Conservation (phyloP, 768 basidiomycete genomes). For the Tricholoma saponaceum region DNA sequence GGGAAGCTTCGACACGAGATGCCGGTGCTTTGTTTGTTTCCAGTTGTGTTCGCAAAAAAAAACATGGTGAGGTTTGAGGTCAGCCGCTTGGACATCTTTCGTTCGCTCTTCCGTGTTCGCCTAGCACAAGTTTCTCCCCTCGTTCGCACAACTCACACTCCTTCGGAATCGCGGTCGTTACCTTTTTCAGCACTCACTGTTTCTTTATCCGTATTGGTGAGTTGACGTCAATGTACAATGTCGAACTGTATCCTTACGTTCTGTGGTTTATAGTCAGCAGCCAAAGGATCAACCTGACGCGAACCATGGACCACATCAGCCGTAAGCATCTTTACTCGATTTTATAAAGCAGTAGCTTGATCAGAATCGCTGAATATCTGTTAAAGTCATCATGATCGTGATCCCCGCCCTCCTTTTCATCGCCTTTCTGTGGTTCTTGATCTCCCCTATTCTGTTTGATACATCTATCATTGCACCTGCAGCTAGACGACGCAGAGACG, state of each 20-base stretch:
- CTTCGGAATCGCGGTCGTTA: background rate
- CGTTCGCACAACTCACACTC: background rate
- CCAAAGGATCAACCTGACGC: background rate
- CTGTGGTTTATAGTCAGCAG: background rate
- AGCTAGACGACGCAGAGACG: background rate
- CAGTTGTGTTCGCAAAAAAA: background rate
- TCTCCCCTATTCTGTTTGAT: slow-evolving; percentile 16
- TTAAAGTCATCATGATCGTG: slow-evolving; percentile 19
- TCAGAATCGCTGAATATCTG: background rate
- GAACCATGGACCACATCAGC: background rate
- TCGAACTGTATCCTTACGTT: background rate
- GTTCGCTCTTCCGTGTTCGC: background rate
- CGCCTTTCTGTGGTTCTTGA: slow-evolving; percentile 20
- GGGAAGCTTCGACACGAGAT: no score
- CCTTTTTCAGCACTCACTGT: background rate
- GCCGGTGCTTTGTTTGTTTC: background rate
- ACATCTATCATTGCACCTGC: slow-evolving; percentile 1
- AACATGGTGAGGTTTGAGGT: background rate
- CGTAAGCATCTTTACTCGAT: background rate
- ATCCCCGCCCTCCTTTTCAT: slow-evolving; percentile 19
- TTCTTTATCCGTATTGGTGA: background rate
- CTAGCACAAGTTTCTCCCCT: background rate
- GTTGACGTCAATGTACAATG: background rate
- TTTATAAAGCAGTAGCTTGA: background rate
- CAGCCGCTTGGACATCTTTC: background rate